Percentiles rank a stretch among this genome's conserved stretches.
These are phyloP conservation scores for Elaeagnus macrophylla DNA, from an alignment of 306 rosid genomes.

Conservation along the genomic window DNA sequence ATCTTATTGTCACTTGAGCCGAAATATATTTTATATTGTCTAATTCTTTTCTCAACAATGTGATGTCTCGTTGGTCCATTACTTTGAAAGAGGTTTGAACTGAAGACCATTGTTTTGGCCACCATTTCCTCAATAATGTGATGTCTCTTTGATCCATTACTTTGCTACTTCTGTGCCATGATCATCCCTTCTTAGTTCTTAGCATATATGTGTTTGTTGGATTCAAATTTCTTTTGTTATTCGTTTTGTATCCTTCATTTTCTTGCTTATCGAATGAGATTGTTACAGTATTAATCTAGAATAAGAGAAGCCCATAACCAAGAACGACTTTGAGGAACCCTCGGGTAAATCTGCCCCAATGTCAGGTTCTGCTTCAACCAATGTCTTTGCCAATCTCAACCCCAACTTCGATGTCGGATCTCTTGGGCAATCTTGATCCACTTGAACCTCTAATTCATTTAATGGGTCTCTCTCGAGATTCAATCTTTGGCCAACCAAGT, in stretches of 20 bases:
- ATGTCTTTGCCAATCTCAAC: constrained; percentile 27
- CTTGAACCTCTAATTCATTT: constrained; percentile 33
- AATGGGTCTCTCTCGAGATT: constrained; percentile 36
- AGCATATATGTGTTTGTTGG: background rate
- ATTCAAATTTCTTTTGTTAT: background rate
- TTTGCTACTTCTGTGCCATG: background rate
- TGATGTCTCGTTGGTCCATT: no score
- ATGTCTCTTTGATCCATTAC: no score
- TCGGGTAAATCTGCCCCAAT: constrained; percentile 82
- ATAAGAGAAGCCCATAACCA: constrained; percentile 15
- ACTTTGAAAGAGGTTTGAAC: no score
- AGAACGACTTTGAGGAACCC: constrained; percentile 91
- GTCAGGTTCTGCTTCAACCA: constrained; percentile 39
- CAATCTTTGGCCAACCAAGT: constrained; percentile 37
- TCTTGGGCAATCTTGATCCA: constrained; percentile 40
- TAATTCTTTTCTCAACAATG: no score
- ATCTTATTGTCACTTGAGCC: no score
- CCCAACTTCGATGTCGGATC: constrained; percentile 57
- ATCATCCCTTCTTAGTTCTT: constrained; percentile 9
- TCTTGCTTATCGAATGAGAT: background rate
- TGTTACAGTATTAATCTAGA: background rate
- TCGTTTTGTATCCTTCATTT: constrained; percentile 6
- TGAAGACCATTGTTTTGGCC: no score
- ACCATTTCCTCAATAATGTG: no score
- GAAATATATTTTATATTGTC: no score